Base-by-base conservation (phyloP, 352 stramenopile genomes). In the Globisporangium mamillatum region DNA sequence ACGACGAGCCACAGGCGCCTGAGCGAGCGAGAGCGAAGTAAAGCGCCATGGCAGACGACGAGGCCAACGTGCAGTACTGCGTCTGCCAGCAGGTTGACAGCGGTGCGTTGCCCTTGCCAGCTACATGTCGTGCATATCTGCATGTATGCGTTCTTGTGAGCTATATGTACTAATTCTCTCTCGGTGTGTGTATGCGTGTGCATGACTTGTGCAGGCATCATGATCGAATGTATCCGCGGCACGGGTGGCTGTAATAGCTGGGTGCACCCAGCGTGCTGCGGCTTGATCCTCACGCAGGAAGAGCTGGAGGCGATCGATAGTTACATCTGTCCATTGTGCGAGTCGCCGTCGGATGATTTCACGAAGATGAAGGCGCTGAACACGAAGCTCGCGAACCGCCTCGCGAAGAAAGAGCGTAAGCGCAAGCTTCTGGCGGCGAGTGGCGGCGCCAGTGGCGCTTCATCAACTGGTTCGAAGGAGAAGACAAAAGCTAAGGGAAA, bases 191-290 rank as follows among this genome's bases (percentile, higher is more conserved):
- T 24, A 20, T 20, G 4, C 25, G 5, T 48, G n/a, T 25, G 50
- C n/a, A 12, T 68, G 54, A 14, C 6, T 50, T 22, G 38, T 74
- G 79, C 81, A 64, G 85, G 89, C 34, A 94, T 97, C 77, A 98
- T 98, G 92, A 96, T 98, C 76, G 89, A 97, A 80, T 98, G 92
- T 77, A 97, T 93, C 67, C 88, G 91, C 69, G 91, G 91, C 70
- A 86, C 78, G 22, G 90, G 88, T 61, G 92, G 92, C 67, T 98
- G 92, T 75, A 93, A 97, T 57, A 90, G 92, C 64, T 98, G 89
- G 89, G 93, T 97, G 41, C 92, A 98, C 62, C 92, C 91, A 41
- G 71, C 69, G 62, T 97, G 92, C 70, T 97, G 90, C 65, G 89
- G 89, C 14, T 84, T 98, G 20, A 73, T 93, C 38, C 72, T 98